Evolutionary conservation across 1,139 yeast genomes (phyloP).

Genomic region (Debaryomyces psychrophilus): DNA sequence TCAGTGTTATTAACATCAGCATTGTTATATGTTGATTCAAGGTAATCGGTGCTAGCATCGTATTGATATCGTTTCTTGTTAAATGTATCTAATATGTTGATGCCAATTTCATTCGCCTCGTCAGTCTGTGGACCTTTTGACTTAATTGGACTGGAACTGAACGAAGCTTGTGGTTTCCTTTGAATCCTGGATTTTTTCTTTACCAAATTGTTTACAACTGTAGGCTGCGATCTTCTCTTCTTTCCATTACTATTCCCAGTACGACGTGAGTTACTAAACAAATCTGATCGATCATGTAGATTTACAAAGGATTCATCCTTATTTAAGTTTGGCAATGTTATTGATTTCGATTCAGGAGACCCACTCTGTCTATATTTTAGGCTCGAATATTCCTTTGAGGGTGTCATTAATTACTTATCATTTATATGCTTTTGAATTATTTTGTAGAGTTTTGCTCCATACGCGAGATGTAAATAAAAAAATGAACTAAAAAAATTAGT

Average conservation of each 20-base stretch:
- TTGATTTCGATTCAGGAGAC: constrained; percentile 8
- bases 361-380: not conserved
- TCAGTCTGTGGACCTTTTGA: too few relatives aligned
- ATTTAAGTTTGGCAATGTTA: constrained; percentile 1
- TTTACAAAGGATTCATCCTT: not conserved
- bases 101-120: not conserved
- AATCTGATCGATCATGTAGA: constrained; percentile 6
- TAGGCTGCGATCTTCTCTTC: constrained; percentile 1
- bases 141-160: constrained; percentile 3
- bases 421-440: not conserved
- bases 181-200: not conserved
- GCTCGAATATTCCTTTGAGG: constrained; percentile 2
- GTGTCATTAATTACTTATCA: constrained; percentile 1
- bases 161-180: not conserved
- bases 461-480: constrained; percentile 1
- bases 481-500: not conserved
- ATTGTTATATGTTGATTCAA: not conserved
- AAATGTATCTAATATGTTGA: not conserved
- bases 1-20: constrained; percentile 9
- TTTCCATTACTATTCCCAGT: not conserved
- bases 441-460: not conserved
- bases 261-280: constrained; percentile 6
- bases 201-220: constrained; percentile 2
- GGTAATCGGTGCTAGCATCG: not conserved
- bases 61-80: constrained; percentile 1